Percentiles rank a stretch among this genome's conserved stretches.
These are phyloP conservation scores for Penicillium sp. DNA, from an alignment of 2,329 filamentous ascomycete species.

Conservation along the genomic window DNA sequence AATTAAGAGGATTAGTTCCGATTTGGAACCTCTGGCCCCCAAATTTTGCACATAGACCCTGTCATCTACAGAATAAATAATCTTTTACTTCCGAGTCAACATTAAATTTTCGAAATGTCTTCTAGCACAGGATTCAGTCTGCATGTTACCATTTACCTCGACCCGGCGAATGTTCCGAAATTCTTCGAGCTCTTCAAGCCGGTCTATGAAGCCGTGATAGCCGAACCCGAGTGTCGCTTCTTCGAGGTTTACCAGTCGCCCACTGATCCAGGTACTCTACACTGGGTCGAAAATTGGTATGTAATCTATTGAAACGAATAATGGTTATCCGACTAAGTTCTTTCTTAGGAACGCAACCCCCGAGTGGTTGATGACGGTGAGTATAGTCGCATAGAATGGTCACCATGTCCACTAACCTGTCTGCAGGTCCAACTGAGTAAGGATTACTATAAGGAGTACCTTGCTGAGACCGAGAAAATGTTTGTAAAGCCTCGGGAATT, in stretches of 20 bases:
- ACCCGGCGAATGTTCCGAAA: constrained; percentile 28
- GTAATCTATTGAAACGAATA: neutral
- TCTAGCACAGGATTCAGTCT: constrained; percentile 16
- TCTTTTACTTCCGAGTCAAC: neutral
- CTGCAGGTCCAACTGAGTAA: constrained; percentile 43
- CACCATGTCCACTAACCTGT: neutral
- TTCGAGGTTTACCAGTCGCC: constrained; percentile 48
- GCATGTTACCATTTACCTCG: constrained; percentile 30
- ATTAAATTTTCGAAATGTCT: neutral
- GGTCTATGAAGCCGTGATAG: constrained; percentile 45
- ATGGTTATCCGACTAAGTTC: neutral
- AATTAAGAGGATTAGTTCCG: no score
- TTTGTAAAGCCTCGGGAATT: constrained; percentile 46
- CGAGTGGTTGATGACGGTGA: constrained; percentile 36
- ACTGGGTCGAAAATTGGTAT: constrained; percentile 50
- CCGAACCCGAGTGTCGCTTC: constrained; percentile 51
- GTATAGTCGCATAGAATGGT: neutral
- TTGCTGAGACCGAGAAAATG: constrained; percentile 44
- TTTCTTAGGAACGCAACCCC: constrained; percentile 26
- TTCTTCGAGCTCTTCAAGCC: constrained; percentile 43
- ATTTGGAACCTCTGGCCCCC: neutral
- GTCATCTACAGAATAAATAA: neutral
- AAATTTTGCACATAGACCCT: neutral
- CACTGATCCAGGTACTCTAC: constrained; percentile 43
- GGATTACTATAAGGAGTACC: constrained; percentile 48